Conservation (phyloP, 345 rosid species). For the Acer campestre region DNA sequence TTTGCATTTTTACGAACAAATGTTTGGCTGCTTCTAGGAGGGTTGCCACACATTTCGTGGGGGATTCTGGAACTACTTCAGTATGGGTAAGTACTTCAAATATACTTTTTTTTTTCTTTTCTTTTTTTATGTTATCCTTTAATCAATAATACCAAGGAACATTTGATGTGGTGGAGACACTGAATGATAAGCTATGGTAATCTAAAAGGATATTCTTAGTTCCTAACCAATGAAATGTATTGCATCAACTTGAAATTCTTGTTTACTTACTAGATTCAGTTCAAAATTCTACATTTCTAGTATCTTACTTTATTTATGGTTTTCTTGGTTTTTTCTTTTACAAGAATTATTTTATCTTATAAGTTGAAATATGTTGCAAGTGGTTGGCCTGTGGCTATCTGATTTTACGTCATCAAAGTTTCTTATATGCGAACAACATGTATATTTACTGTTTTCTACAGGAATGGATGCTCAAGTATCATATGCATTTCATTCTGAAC, state of each 20-base stretch:
- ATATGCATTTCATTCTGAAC: slow-evolving; percentile 83
- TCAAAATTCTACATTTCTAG: neutral
- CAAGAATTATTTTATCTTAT: neutral
- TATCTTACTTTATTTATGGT: neutral
- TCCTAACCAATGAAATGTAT: neutral
- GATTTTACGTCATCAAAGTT: neutral
- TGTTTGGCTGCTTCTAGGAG: slow-evolving; percentile 52
- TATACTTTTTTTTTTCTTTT: neutral
- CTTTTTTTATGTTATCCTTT: neutral
- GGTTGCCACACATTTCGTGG: slow-evolving; percentile 90
- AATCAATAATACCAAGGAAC: neutral
- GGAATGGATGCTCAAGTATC: slow-evolving; percentile 99
- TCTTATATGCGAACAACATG: neutral
- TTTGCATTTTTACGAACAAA: slow-evolving; percentile 18
- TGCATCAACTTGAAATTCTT: slow-evolving; percentile 1
- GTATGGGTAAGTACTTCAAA: slow-evolving; percentile 61
- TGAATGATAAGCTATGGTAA: neutral
- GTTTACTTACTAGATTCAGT: neutral
- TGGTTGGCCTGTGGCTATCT: neutral
- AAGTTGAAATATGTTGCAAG: neutral
- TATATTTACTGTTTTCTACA: slow-evolving; percentile 28
- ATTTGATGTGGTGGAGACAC: neutral
- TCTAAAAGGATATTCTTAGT: neutral
- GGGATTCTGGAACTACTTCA: slow-evolving; percentile 98
- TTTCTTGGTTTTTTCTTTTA: neutral